Conservation (phyloP, 305 asterid genomes). For the Ajuga reptans region DNA sequence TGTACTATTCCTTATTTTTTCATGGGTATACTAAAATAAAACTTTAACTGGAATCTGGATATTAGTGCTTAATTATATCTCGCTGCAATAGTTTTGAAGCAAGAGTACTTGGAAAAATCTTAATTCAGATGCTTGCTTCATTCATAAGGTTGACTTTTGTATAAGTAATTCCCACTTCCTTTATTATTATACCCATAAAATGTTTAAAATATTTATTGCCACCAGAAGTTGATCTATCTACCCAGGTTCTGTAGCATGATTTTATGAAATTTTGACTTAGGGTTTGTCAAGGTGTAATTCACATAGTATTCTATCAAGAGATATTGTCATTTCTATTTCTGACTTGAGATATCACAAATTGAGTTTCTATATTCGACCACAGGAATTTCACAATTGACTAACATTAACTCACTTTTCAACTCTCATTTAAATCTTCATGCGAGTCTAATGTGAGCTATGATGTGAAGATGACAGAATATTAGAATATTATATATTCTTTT, state of each 20-base stretch:
- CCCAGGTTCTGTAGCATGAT: constrained; percentile 3
- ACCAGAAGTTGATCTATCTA: constrained; percentile 8
- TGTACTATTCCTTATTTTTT: no score
- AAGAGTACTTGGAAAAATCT: constrained; percentile 1
- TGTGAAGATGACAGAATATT: background rate
- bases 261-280: constrained; percentile 6
- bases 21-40: no score
- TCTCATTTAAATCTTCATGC: background rate
- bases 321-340: background rate
- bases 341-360: background rate
- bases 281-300: background rate
- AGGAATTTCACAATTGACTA: no score
- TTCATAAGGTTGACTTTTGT: background rate
- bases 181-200: constrained; percentile 2
- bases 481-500: background rate
- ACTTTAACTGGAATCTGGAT: no score
- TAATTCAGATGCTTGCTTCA: constrained; percentile 1
- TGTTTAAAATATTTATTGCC: background rate
- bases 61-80: no score
- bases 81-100: background rate
- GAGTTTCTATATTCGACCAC: no score
- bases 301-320: background rate
- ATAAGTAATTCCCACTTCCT: background rate
- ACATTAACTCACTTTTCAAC: background rate
- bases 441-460: background rate